phyloP scores from a whole-genome alignment of 179 eudicot genomes.

The Dionaea muscipula region DNA sequence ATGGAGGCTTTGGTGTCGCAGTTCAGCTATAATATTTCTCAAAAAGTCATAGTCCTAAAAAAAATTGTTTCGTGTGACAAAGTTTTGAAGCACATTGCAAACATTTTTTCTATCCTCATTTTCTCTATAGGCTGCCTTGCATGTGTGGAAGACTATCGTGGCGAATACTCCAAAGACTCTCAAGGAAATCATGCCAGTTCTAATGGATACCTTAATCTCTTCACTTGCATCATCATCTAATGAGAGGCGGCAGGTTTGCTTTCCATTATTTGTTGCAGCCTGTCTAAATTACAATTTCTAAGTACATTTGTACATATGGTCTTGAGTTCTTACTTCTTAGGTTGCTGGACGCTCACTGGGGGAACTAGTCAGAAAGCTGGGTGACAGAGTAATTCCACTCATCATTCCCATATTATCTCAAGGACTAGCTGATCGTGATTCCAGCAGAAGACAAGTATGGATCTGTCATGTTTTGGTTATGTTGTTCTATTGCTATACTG shows the following conservation, averaged over 20 bases:
- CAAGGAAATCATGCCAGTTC: slow-evolving; percentile 95
- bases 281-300: neutral
- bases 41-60: neutral
- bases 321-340: slow-evolving; percentile 20
- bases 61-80: neutral
- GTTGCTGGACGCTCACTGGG: slow-evolving; percentile 92
- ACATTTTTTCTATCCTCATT: slow-evolving; percentile 5
- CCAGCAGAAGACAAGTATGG: slow-evolving; percentile 82
- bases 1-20: neutral
- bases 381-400: slow-evolving; percentile 93
- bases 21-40: too few relatives aligned
- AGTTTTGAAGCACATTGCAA: neutral
- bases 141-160: slow-evolving; percentile 97
- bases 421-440: slow-evolving; percentile 65
- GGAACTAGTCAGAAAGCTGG: slow-evolving; percentile 96
- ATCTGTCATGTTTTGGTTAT: slow-evolving; percentile 1
- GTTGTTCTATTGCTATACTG: neutral
- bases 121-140: slow-evolving; percentile 72
- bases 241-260: slow-evolving; percentile 88
- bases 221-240: slow-evolving; percentile 95
- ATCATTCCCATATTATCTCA: slow-evolving; percentile 75
- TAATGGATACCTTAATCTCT: slow-evolving; percentile 73
- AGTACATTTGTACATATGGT: neutral
- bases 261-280: neutral
- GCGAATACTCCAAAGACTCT: slow-evolving; percentile 94